Evolutionary conservation across 495 filamentous ascomycete species (phyloP).

Genomic region (Pyronema omphalodes): DNA sequence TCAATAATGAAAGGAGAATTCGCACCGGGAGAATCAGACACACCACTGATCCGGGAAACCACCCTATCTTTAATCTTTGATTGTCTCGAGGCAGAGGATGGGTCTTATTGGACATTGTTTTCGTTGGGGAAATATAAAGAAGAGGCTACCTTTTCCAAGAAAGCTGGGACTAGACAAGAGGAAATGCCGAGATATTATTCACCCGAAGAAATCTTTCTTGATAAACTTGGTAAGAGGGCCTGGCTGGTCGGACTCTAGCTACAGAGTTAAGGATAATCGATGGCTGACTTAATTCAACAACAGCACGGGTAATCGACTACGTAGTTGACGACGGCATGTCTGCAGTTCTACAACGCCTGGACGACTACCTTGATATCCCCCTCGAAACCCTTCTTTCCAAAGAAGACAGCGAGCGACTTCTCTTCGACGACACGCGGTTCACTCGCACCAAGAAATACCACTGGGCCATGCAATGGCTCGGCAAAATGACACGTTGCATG

Average conservation of each 20-base stretch:
- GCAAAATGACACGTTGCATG: slow-evolving; percentile 5
- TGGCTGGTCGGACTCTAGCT: too few species aligned
- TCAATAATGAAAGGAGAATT: slow-evolving; percentile 1
- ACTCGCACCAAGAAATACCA: slow-evolving; percentile 9
- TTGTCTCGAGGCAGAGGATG: slow-evolving; percentile 1
- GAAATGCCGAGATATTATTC: slow-evolving; percentile 2
- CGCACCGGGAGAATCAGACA: not conserved
- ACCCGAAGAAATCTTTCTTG: slow-evolving; percentile 9
- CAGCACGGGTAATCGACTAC: slow-evolving; percentile 6
- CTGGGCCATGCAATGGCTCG: slow-evolving; percentile 11
- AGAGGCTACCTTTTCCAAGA: slow-evolving; percentile 5
- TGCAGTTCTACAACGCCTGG: not conserved
- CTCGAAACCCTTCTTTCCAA: slow-evolving; percentile 1
- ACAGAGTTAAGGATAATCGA: too few species aligned
- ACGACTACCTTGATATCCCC: slow-evolving; percentile 3
- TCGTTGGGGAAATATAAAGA: slow-evolving; percentile 8
- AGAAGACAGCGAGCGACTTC: slow-evolving; percentile 5
- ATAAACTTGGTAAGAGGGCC: slow-evolving; percentile 1
- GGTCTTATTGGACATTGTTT: slow-evolving; percentile 8
- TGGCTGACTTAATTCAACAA: not conserved
- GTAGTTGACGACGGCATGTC: slow-evolving; percentile 9
- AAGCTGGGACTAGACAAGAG: not conserved
- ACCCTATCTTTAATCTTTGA: slow-evolving; percentile 7
- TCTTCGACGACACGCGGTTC: slow-evolving; percentile 8
- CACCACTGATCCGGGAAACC: slow-evolving; percentile 4